Percentiles rank a stretch among this genome's conserved stretches.
Evolutionary conservation across 495 filamentous ascomycete species (phyloP).

Genomic region (Xylaria sp.): DNA sequence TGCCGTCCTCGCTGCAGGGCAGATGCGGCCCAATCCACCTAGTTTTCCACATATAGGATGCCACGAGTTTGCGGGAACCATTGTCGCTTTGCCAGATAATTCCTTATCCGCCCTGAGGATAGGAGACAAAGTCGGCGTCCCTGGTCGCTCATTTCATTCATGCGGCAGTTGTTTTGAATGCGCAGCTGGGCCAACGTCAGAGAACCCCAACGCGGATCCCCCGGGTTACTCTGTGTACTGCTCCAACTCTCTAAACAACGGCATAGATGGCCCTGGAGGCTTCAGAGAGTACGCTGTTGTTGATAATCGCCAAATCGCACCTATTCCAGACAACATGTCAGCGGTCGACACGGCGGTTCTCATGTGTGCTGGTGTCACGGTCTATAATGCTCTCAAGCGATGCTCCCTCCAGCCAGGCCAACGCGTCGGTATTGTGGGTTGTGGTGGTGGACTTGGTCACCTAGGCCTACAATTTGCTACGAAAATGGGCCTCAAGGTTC

Average conservation of each 20-base stretch:
- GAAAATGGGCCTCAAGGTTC: conserved; percentile 61
- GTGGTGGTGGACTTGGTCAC: conserved; percentile 62
- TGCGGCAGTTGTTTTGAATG: conserved; percentile 51
- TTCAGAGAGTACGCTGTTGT: conserved; percentile 39
- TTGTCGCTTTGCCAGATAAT: conserved; percentile 30
- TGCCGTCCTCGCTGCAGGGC: conserved; percentile 43
- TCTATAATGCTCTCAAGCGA: conserved; percentile 54
- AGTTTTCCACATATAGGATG: conserved; percentile 38
- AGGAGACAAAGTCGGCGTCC: conserved; percentile 45
- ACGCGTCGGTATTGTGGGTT: conserved; percentile 58
- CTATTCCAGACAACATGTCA: conserved; percentile 45
- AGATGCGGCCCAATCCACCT: conserved; percentile 40
- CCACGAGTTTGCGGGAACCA: conserved; percentile 42
- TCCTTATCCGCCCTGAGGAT: conserved; percentile 28
- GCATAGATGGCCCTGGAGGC: conserved; percentile 34
- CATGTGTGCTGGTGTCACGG: conserved; percentile 63
- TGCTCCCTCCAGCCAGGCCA: conserved; percentile 51
- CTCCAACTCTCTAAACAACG: conserved; percentile 27
- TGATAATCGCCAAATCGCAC: conserved; percentile 34
- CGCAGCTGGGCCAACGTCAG: conserved; percentile 23
- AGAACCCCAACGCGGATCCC: conserved; percentile 35
- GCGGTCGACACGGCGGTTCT: conserved; percentile 54
- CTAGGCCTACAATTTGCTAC: conserved; percentile 61
- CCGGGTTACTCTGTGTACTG: conserved; percentile 48
- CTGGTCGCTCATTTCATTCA: conserved; percentile 46